Percentiles rank a stretch among this genome's conserved stretches.
phyloP scores from a whole-genome alignment of 2,329 filamentous ascomycete genomes.

The Aureobasidium mangrovei region DNA sequence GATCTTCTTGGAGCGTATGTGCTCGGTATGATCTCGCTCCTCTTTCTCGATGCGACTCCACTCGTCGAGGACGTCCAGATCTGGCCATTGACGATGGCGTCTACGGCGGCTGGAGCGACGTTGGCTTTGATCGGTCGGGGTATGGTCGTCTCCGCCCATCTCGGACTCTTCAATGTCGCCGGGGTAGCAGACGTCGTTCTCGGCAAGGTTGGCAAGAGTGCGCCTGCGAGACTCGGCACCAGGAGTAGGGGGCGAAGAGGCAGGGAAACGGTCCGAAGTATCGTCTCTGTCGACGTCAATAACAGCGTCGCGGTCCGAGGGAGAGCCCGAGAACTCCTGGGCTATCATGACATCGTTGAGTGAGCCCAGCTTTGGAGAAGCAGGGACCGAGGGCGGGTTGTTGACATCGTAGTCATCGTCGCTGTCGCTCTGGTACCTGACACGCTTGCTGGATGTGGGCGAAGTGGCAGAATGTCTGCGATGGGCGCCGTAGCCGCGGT shows the following conservation, averaged over 20 bases:
- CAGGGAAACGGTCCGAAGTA: conserved; percentile 22
- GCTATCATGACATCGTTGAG: conserved; percentile 60
- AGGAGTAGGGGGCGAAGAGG: conserved; percentile 32
- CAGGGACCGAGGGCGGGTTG: conserved; percentile 55
- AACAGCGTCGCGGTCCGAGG: conserved; percentile 35
- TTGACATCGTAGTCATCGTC: conserved; percentile 51
- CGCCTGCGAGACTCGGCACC: conserved; percentile 42
- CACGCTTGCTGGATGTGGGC: conserved; percentile 19
- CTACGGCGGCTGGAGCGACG: conserved; percentile 43
- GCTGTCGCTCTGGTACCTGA: conserved; percentile 1
- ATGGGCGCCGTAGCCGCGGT: conserved; percentile 3
- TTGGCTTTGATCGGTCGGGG: conserved; percentile 25
- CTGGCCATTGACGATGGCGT: conserved; percentile 67
- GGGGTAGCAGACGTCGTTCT: conserved; percentile 91
- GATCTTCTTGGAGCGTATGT: conserved; percentile 78
- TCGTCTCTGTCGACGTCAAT: conserved; percentile 41
- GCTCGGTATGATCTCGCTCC: conserved; percentile 60
- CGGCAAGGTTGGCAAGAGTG: conserved; percentile 55
- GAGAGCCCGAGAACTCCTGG: conserved; percentile 45
- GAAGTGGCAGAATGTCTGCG: conserved; percentile 21
- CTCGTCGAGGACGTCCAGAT: conserved; percentile 72
- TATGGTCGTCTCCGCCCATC: conserved; percentile 64
- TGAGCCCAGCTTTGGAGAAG: conserved; percentile 47
- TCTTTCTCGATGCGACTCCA: conserved; percentile 91
- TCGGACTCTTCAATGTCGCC: conserved; percentile 64